phyloP scores from a whole-genome alignment of 192 early-diverging fungal genomes.

The Phycomyces nitens region DNA sequence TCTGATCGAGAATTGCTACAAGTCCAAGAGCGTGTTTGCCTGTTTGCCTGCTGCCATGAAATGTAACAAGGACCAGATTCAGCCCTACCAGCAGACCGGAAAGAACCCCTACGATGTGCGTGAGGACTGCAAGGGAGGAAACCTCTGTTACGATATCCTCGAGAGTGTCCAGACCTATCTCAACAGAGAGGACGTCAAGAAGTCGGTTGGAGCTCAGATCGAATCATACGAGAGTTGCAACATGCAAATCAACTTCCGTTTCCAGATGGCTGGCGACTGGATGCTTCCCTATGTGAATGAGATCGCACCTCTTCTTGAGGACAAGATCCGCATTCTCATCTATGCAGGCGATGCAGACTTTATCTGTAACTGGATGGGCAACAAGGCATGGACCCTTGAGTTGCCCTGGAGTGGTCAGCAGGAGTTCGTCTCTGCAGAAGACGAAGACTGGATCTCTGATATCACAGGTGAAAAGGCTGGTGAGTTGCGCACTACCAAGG shows the following conservation, averaged over 20 bases:
- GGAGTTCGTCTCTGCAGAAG: slow-evolving; percentile 65
- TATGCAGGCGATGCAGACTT: slow-evolving; percentile 68
- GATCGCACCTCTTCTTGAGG: slow-evolving; percentile 74
- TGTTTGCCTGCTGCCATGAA: slow-evolving; percentile 86
- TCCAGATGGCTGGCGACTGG: slow-evolving; percentile 82
- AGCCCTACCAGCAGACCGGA: slow-evolving; percentile 76
- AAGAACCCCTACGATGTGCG: slow-evolving; percentile 92
- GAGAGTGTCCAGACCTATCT: slow-evolving; percentile 79
- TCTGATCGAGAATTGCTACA: slow-evolving; percentile 87
- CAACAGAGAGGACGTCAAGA: slow-evolving; percentile 76
- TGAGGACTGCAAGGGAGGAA: slow-evolving; percentile 45
- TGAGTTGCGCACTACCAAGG: slow-evolving; percentile 59
- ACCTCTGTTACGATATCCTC: slow-evolving; percentile 90
- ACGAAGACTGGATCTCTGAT: slow-evolving; percentile 70
- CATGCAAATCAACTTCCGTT: slow-evolving; percentile 68
- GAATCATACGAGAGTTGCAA: slow-evolving; percentile 83
- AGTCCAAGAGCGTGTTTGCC: slow-evolving; percentile 70
- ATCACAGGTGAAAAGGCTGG: slow-evolving; percentile 44
- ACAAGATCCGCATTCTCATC: slow-evolving; percentile 81
- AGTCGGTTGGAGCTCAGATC: slow-evolving; percentile 69
- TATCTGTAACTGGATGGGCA: slow-evolving; percentile 54
- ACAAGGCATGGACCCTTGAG: slow-evolving; percentile 89
- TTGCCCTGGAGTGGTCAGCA: slow-evolving; percentile 80
- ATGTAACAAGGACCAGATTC: slow-evolving; percentile 84
- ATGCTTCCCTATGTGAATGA: slow-evolving; percentile 76